These are phyloP conservation scores for Solanum hybrid DNA, from an alignment of 305 asterid genomes.

Conservation along the genomic window DNA sequence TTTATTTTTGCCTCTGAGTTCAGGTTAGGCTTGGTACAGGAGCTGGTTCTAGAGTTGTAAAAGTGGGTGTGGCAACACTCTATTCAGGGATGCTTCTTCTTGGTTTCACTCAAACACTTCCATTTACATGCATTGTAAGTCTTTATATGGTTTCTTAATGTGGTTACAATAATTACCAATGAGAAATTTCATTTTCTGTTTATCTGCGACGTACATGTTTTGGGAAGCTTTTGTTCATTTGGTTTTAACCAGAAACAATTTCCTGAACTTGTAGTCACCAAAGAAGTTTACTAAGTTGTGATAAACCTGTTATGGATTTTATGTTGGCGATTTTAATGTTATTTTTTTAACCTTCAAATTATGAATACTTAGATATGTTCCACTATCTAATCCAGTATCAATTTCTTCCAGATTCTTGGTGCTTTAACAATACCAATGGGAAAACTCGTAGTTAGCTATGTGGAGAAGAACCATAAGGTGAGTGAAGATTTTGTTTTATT, in stretches of 20 bases:
- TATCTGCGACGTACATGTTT: neutral
- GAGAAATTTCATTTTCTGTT: neutral
- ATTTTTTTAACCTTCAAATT: neutral
- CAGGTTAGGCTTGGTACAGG: conserved; percentile 78
- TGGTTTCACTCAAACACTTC: conserved; percentile 60
- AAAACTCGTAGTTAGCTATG: conserved; percentile 39
- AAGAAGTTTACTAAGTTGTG: neutral
- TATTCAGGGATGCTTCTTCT: conserved; percentile 47
- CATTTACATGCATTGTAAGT: conserved; percentile 61
- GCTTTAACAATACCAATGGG: conserved; percentile 66
- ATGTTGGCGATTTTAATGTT: neutral
- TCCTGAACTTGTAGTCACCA: neutral
- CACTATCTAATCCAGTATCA: neutral
- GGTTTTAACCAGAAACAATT: neutral
- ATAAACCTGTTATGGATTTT: neutral
- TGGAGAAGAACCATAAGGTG: conserved; percentile 54
- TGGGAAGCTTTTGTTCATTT: neutral
- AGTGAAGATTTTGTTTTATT: conserved; percentile 13
- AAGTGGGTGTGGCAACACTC: conserved; percentile 37
- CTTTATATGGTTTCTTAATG: neutral
- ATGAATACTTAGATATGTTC: neutral
- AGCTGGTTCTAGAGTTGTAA: conserved; percentile 57
- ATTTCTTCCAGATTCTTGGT: conserved; percentile 45
- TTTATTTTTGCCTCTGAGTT: conserved; percentile 5
- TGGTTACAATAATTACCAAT: neutral